Evolutionary conservation across 148 eudicot genomes (phyloP), one percentile per base, ranked within the genome.

Genomic region (Agrostemma githago): DNA sequence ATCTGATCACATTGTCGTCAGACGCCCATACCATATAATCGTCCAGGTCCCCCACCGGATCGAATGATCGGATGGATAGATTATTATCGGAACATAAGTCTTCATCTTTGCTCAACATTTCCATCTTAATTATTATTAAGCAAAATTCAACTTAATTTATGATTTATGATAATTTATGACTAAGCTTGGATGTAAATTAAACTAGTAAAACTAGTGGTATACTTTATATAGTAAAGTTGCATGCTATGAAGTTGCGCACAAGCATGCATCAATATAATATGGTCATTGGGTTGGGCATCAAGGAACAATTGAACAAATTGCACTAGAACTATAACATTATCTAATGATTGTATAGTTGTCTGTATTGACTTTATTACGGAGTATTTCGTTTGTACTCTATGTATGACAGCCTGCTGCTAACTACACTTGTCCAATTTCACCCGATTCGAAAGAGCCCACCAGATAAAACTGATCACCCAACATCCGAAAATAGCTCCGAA

Each of bases 1-100:
- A 74, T 20, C 38, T 15, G 3, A 57, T 54, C 40, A 79, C 82
- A 16, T 70, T 41, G 62, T 74, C 78, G 19, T 79, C 82, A 21
- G 78, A 21, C 17, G 34, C 66, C 82, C 82, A 79, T 12, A 63
- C 74, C 82, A 79, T 79, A 4, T 69, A 60, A 70, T 74, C 74
- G 12, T 79, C 82, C 0, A 79, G 66, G 5, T 79, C 82, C 0
- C 66, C 43, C 0, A 48, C 4, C 4, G 57, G 71, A 54, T 79
- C 71, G 2, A 79, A 44, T 6, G 17, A 74, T 54, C 78, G 71
- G 44, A 79, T 38, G 0, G 71, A 74, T 9, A 79, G 74, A 26
- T 26, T 26, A 26, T 26, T 26, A 26, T 26, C 19, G 38, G 70
- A 61, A 12, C 9, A 17, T 3, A 62, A 19, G 34, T 34, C 2